A percentile compares a stretch with the other conserved stretches of the same genome.
Conservation (phyloP, 306 rosid genomes). For the Acmispon strigosus region DNA sequence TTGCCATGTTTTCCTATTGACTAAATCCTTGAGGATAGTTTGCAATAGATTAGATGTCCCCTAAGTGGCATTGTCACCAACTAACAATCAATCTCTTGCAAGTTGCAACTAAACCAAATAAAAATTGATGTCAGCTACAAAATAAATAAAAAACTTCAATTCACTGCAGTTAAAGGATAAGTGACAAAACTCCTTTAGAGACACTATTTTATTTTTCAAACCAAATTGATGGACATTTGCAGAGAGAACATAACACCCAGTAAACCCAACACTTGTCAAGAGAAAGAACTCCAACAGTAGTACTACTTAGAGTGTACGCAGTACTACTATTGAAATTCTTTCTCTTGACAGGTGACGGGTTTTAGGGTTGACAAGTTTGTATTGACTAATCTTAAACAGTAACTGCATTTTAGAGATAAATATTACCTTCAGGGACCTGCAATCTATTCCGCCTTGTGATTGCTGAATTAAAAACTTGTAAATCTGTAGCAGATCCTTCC, state of each 20-base stretch:
- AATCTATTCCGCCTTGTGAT: slow-evolving; percentile 60
- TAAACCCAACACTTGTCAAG: slow-evolving; percentile 5
- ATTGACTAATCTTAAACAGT: background rate
- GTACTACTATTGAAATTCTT: no score
- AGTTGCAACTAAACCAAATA: slow-evolving; percentile 5
- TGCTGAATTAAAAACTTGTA: slow-evolving; percentile 83
- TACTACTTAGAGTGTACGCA: background rate
- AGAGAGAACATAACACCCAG: background rate
- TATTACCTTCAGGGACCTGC: slow-evolving; percentile 73
- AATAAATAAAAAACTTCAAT: background rate
- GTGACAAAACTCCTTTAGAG: background rate
- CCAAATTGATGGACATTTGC: background rate
- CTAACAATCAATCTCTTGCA: slow-evolving; percentile 14
- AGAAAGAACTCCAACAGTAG: background rate
- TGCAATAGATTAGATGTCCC: background rate
- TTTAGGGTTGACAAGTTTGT: no score
- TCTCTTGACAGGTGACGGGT: no score
- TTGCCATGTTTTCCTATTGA: background rate
- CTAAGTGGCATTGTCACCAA: background rate
- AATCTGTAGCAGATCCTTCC: slow-evolving; percentile 91
- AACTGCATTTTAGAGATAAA: background rate
- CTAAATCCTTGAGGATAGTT: background rate
- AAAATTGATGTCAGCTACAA: background rate
- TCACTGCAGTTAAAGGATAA: background rate
- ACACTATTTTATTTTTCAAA: slow-evolving; percentile 4